These are phyloP conservation scores for Solanum hybrid DNA, from an alignment of 305 asterid genomes.

Conservation along the genomic window DNA sequence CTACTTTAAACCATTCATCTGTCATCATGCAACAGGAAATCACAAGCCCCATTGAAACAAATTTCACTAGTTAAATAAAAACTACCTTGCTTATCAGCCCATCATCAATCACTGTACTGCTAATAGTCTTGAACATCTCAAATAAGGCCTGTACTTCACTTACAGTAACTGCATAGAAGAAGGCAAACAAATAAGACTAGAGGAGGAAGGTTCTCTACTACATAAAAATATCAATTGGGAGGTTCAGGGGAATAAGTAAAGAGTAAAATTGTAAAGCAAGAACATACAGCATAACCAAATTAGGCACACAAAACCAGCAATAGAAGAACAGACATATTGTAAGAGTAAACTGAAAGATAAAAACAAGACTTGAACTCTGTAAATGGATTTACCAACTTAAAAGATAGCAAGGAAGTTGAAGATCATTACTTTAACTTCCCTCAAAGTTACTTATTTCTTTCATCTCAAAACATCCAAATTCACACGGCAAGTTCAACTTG, in stretches of 20 bases:
- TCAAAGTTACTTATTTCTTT: not conserved
- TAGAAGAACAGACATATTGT: not conserved
- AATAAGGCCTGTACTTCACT: constrained; percentile 51
- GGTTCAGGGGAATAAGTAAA: not conserved
- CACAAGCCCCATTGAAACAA: not conserved
- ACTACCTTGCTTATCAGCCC: constrained; percentile 59
- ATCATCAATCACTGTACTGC: constrained; percentile 52
- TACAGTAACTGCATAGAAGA: constrained; percentile 41
- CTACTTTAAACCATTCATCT: not conserved
- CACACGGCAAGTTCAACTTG: not conserved
- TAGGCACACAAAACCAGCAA: not conserved
- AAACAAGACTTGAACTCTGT: not conserved
- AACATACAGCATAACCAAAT: not conserved
- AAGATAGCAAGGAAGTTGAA: not conserved
- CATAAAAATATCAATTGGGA: not conserved
- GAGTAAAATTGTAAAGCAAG: not conserved
- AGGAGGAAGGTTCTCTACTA: not conserved
- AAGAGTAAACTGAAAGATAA: not conserved
- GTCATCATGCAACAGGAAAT: not conserved
- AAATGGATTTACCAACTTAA: not conserved
- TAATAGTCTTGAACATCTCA: constrained; percentile 48
- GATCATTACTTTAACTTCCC: not conserved
- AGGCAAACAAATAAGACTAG: not conserved
- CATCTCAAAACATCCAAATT: not conserved
- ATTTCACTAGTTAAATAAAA: not conserved